These are phyloP conservation scores for Pulicaria dysenterica DNA, from an alignment of 129 eudicot genomes.

Conservation along the genomic window DNA sequence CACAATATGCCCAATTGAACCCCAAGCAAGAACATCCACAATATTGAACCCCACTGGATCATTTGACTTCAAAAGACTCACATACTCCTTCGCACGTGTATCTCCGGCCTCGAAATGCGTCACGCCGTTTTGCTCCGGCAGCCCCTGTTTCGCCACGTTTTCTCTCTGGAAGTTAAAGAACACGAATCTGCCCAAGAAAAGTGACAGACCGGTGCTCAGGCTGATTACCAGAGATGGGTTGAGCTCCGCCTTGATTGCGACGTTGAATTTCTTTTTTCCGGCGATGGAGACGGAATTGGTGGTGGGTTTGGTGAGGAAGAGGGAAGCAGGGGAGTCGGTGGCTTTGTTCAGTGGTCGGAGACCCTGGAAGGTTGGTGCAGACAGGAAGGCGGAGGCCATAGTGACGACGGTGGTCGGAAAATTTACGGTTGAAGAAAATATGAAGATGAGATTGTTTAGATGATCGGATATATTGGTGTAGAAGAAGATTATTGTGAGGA, in stretches of 20 bases:
- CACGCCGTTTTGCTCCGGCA: conserved; percentile 83
- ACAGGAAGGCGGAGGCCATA: conserved; percentile 68
- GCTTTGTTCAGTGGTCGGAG: conserved; percentile 62
- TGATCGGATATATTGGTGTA: conserved; percentile 26
- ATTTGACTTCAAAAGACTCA: conserved; percentile 82
- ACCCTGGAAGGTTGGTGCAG: conserved; percentile 77
- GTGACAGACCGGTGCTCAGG: conserved; percentile 85
- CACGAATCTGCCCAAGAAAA: conserved; percentile 84
- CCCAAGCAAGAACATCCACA: conserved; percentile 98
- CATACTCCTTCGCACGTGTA: conserved; percentile 86
- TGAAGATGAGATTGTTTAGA: conserved; percentile 20
- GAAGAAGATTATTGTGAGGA: conserved; percentile 47
- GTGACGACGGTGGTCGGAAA: conserved; percentile 2
- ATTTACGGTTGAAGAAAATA: neutral
- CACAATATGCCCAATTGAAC: conserved; percentile 91
- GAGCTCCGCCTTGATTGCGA: conserved; percentile 54
- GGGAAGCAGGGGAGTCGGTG: conserved; percentile 33
- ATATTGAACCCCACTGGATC: conserved; percentile 96
- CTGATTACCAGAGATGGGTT: conserved; percentile 85
- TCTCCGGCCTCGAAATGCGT: conserved; percentile 97
- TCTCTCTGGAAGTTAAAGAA: conserved; percentile 97
- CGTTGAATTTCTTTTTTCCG: conserved; percentile 33
- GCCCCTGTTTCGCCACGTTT: conserved; percentile 86
- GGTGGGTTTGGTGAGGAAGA: conserved; percentile 27
- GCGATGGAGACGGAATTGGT: conserved; percentile 13